Percentiles rank a stretch among this genome's conserved stretches.
Evolutionary conservation across 163 green algal species (phyloP).

Genomic region (Scenedesmus sp.): DNA sequence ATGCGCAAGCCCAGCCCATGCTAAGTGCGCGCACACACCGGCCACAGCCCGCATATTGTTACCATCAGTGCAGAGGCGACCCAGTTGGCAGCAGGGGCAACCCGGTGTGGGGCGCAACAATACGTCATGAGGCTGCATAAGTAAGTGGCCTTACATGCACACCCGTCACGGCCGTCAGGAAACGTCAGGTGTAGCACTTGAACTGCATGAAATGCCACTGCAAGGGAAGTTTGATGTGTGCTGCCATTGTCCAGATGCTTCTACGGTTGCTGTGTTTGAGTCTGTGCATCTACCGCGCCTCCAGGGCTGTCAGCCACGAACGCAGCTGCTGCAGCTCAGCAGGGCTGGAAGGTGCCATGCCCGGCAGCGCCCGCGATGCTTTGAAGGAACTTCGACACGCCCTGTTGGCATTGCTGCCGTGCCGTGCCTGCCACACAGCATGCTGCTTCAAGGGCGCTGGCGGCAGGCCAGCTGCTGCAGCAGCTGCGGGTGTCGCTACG

Average conservation of each 20-base stretch:
- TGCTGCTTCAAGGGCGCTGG: not conserved
- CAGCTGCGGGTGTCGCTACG: not conserved
- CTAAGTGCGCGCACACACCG: not conserved
- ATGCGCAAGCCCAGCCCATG: not conserved
- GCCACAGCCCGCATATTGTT: not conserved
- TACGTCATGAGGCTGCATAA: not conserved
- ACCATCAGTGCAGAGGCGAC: no score
- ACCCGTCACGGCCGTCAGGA: not conserved
- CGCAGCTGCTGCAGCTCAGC: conserved; percentile 18
- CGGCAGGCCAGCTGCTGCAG: not conserved
- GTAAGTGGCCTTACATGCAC: not conserved
- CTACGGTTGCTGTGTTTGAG: not conserved
- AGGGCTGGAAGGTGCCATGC: conserved; percentile 12
- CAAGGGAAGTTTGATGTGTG: not conserved
- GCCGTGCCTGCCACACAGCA: not conserved
- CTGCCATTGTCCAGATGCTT: not conserved
- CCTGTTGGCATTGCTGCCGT: not conserved
- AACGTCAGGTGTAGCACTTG: not conserved
- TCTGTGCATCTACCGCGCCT: conserved; percentile 3
- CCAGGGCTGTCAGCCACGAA: conserved; percentile 13
- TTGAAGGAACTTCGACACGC: not conserved
- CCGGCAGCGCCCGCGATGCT: not conserved
- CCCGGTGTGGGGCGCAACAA: not conserved
- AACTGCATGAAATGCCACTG: not conserved
- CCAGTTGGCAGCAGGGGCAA: not conserved